Conservation (phyloP, 2,329 filamentous ascomycete species). For the Gliomastix tumulicola region DNA sequence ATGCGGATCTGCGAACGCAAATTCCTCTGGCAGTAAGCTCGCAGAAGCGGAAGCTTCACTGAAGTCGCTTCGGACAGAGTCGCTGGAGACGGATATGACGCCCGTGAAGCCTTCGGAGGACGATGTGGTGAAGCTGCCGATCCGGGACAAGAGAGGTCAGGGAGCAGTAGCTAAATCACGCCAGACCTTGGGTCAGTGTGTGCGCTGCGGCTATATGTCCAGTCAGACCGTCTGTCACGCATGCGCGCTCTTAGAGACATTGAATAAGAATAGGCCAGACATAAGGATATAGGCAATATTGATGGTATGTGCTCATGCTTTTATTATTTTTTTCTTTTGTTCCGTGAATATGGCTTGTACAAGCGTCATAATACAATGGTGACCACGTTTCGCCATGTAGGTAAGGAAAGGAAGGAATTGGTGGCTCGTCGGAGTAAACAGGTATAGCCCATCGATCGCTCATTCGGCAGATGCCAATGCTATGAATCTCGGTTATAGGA, state of each 20-base stretch:
- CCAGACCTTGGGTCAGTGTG: constrained; percentile 76
- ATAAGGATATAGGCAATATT: constrained; percentile 51
- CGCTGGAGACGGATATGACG: constrained; percentile 23
- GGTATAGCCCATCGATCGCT: too few species aligned
- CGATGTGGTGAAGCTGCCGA: constrained; percentile 21
- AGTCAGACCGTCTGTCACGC: constrained; percentile 93
- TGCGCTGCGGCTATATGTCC: constrained; percentile 89
- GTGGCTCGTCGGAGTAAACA: too few species aligned
- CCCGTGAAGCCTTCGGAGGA: constrained; percentile 13
- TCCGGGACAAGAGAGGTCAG: constrained; percentile 19
- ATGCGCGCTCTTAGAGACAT: constrained; percentile 77
- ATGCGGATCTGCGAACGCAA: constrained; percentile 61
- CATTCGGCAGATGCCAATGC: not conserved
- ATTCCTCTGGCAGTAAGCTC: constrained; percentile 68
- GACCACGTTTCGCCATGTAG: too few species aligned
- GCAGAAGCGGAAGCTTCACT: constrained; percentile 63
- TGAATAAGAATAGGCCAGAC: constrained; percentile 72
- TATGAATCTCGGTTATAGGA: too few species aligned
- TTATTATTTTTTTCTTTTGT: too few species aligned
- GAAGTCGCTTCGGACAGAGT: constrained; percentile 10
- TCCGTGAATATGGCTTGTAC: too few species aligned
- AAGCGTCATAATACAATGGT: too few species aligned
- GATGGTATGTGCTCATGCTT: too few species aligned
- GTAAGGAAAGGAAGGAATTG: too few species aligned
- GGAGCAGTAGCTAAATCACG: constrained; percentile 31